Conservation (phyloP, 345 rosid species). For the Erysimum cheiranthoides region DNA sequence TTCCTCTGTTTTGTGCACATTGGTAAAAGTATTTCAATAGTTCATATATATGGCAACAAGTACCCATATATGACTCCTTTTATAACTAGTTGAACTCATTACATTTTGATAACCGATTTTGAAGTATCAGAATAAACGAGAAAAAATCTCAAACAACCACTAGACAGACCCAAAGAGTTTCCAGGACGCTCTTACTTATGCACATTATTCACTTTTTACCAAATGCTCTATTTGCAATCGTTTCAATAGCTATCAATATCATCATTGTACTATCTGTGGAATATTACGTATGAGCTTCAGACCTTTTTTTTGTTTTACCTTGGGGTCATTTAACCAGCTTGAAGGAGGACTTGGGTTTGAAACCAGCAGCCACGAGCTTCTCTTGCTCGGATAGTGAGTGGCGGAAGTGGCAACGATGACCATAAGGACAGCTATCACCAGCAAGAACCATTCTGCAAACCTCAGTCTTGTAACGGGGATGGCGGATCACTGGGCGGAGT, state of each 20-base stretch:
- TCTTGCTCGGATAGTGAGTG: slow-evolving; percentile 87
- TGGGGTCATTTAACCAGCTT: slow-evolving; percentile 31
- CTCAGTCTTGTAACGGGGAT: slow-evolving; percentile 91
- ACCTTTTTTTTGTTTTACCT: slow-evolving; percentile 23
- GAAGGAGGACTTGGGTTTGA: slow-evolving; percentile 35
- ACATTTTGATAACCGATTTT: slow-evolving; percentile 6
- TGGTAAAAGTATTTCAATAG: not conserved
- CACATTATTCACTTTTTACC: slow-evolving; percentile 39
- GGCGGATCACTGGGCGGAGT: slow-evolving; percentile 90
- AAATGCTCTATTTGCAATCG: slow-evolving; percentile 23
- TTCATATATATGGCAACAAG: not conserved
- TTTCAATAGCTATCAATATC: slow-evolving; percentile 32
- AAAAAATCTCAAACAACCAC: slow-evolving; percentile 25
- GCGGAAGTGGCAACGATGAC: slow-evolving; percentile 97
- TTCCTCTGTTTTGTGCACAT: slow-evolving; percentile 1
- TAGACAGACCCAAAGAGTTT: slow-evolving; percentile 20
- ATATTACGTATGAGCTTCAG: not conserved
- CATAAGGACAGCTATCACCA: slow-evolving; percentile 81
- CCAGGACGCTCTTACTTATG: slow-evolving; percentile 6
- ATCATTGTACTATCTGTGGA: slow-evolving; percentile 11
- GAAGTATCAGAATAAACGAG: slow-evolving; percentile 15
- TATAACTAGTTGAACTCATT: slow-evolving; percentile 3
- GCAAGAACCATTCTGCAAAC: slow-evolving; percentile 88
- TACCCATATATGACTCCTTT: slow-evolving; percentile 25
- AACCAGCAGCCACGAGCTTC: slow-evolving; percentile 44